Evolutionary conservation across 164 flowering plant species (phyloP).

Genomic region (Paratinospora sagittata): DNA sequence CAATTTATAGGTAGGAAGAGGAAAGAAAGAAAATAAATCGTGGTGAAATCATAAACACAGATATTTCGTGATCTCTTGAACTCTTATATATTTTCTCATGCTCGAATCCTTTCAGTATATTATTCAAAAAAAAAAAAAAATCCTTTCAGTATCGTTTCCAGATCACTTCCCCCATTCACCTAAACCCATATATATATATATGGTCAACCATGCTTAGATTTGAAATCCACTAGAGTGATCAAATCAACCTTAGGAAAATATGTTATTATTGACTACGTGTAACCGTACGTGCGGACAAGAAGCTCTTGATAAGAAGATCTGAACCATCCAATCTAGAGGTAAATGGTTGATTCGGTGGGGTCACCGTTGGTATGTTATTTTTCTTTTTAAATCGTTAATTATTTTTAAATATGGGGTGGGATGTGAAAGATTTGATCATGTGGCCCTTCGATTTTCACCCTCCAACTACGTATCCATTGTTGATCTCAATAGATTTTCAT

Average conservation of each 20-base stretch:
- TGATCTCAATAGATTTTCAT: neutral
- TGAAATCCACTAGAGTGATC: too few relatives aligned
- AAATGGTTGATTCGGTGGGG: neutral
- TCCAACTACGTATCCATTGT: neutral
- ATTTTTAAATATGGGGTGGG: too few relatives aligned
- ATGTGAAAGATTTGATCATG: neutral
- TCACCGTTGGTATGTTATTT: neutral
- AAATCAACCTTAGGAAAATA: too few relatives aligned
- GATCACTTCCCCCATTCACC: neutral
- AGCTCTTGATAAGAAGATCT: neutral
- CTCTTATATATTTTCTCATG: neutral
- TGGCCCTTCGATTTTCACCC: neutral
- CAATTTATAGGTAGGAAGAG: neutral
- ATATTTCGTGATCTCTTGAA: conserved; percentile 44
- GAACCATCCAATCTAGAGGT: neutral
- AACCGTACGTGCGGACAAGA: neutral
- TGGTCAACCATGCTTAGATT: too few relatives aligned
- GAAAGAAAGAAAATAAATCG: conserved; percentile 2
- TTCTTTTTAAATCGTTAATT: neutral
- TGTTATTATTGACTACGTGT: neutral
- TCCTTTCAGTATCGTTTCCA: neutral
- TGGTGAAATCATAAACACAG: conserved; percentile 29
- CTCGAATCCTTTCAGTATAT: neutral
- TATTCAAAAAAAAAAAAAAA: too few relatives aligned
- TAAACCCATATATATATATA: too few relatives aligned